Evolutionary conservation across 306 rosid species (phyloP), one percentile per base, ranked within the genome.

Genomic region (Castanopsis chinensis): DNA sequence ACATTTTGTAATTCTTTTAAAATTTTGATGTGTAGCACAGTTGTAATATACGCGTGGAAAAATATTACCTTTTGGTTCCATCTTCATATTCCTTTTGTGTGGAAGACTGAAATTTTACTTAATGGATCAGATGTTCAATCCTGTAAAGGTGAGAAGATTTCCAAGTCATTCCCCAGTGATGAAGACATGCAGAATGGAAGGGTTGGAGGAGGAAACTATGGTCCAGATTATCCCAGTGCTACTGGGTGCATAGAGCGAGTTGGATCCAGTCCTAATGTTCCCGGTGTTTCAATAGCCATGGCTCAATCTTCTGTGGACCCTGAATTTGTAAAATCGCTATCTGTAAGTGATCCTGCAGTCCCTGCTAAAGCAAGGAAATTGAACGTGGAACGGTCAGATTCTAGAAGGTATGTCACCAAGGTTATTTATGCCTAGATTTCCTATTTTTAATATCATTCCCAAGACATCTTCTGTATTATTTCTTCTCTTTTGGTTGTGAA

Each of bases 331-430:
- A 93, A 93, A 88, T 74, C 88, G 45, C 77, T 67, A 63, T 79
- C 76, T 69, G 92, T 83, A 84, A 84, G 85, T 84, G 97, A 93
- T 84, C 85, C 83, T 83, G 85, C 85, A 20, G 86, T 83, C 70
- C 92, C 98, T 72, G 71, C 91, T 37, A 95, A 95, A 87, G 54
- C 85, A 52, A 91, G 89, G 93, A 95, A 90, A 82, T 79, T 86
- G 84, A 87, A 78, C 41, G 59, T 76, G 33, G 99, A 93, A 78
- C 92, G 97, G 61, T 85, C 93, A 5, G 99, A 95, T 79, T 82
- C 93, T 9, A 93, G 76, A 87, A 93, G 85, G 99, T 95, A 93
- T 64, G 91, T 78, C 77, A 33, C 57, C 76, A 55, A 80, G 56
- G 56, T 61, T 84, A 32, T 49, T 43, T 57, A 45, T 84, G 76